These are phyloP conservation scores for Cladosporium sp. DNA, from an alignment of 2,329 filamentous ascomycete genomes.

Conservation along the genomic window DNA sequence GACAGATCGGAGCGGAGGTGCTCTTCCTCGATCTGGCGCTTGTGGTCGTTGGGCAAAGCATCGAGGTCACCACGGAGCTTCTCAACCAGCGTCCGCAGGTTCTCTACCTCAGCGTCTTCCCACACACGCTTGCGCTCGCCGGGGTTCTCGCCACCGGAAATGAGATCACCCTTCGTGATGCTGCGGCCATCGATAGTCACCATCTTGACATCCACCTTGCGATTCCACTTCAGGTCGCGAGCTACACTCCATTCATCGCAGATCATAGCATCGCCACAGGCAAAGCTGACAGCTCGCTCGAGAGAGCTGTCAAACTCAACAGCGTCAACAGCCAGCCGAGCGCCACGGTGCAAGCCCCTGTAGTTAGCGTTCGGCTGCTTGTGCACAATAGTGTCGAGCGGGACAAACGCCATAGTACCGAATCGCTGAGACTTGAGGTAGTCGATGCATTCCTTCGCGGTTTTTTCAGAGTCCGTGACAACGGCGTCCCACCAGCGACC, in stretches of 20 bases:
- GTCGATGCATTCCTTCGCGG: slow-evolving; percentile 86
- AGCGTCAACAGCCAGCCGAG: slow-evolving; percentile 86
- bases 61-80: slow-evolving; percentile 72
- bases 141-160: slow-evolving; percentile 87
- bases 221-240: slow-evolving; percentile 82
- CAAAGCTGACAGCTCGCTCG: slow-evolving; percentile 89
- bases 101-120: slow-evolving; percentile 83
- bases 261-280: slow-evolving; percentile 89
- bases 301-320: slow-evolving; percentile 87
- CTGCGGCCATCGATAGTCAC: slow-evolving; percentile 93
- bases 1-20: slow-evolving; percentile 70
- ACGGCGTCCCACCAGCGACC: slow-evolving; percentile 92
- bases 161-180: slow-evolving; percentile 91
- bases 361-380: slow-evolving; percentile 83
- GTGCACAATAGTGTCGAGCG: slow-evolving; percentile 94
- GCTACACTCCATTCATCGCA: slow-evolving; percentile 83
- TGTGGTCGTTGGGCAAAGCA: slow-evolving; percentile 71
- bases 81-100: slow-evolving; percentile 68
- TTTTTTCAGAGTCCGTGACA: slow-evolving; percentile 91
- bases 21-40: slow-evolving; percentile 72
- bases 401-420: slow-evolving; percentile 87
- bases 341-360: slow-evolving; percentile 78
- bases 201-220: slow-evolving; percentile 81
- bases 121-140: slow-evolving; percentile 67
- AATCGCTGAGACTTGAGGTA: slow-evolving; percentile 87